Base-by-base conservation (phyloP, 805 yeast species). In the Schizosaccharomyces japonicus region DNA sequence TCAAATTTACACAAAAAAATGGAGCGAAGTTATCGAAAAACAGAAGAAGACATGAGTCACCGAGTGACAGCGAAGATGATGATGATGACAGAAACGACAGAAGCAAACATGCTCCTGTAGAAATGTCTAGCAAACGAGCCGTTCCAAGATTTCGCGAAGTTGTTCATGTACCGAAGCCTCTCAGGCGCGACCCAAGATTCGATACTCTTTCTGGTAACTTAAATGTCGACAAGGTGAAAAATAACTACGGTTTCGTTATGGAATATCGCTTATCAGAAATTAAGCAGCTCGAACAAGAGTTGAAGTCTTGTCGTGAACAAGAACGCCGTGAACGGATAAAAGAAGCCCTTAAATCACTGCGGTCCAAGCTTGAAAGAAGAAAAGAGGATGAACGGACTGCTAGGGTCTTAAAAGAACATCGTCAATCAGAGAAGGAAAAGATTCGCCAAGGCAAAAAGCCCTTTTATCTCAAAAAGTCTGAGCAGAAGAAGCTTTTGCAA, bases 151-250 rank as follows among this genome's bases (percentile, higher is more conserved):
- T 82, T 32, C 69, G 96, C 53, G 75, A 76, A 40, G 76, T 85
- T 10, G 87, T 66, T 1, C 54, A 49, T 19, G 65, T 63, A 4
- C 60, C 60, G 23, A 51, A 52, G 28, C 60, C 53, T 58, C 62
- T 49, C 55, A 60, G 47, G 55, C 70, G 73, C 45, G 98, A 90
- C 63, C 78, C 92, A 30, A 69, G 98, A 54, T 90, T 90, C 59
- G 95, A 90, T 60, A 71, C 87, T 2, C 84, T 94, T 0, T 74
- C 75, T 52, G 96, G 96, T 49, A 78, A 75, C 55, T 81, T 90
- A 1, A 87, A 85, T 58, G 63, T 72, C 50, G 64, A 67, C 29
- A 67, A 69, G 50, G 71, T 80, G 15, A 68, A 95, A 51, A 72
- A 75, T 56, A 77, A 87, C 56, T 90, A 90, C 63, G 70, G 73